Base-by-base conservation (phyloP, 306 rosid species). In the Cajanus cajan region DNA sequence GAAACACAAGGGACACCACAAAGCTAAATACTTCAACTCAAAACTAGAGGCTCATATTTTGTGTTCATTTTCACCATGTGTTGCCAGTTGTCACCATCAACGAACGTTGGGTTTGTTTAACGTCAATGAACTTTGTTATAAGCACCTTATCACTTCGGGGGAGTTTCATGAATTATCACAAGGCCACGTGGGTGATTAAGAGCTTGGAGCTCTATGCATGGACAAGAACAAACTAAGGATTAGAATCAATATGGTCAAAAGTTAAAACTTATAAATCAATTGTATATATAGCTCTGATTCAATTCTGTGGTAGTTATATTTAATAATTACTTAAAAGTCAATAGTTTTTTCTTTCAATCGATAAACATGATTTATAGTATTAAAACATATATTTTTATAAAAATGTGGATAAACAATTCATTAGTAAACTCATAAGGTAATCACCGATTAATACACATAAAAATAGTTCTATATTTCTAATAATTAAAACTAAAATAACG, bases 1-100 rank as follows among this genome's bases (percentile, higher is more conserved):
- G 19, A 62, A 31, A 1, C 44, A n/a, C 47, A 43, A 41, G 3
- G 5, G 4, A 13, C 21, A 75, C 57, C 5, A 1, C 39, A 6
- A 21, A 59, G 6, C n/a, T 7, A 0, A 3, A 19, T 16, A 12
- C 31, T 71, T 41, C 19, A 63, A 21, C 11, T 68, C 43, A 19
- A 73, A 65, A 54, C 54, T 15, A 52, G 82, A 61, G 85, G 74
- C 74, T 76, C 43, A 6, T 0, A 51, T 68, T 81, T 37, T 4
- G 4, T 13, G 54, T 39, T 34, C 33, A 36, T 65, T 66, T 66
- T 64, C 13, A 12, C 6, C 31, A 12, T 40, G 43, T 74, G 21
- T 47, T 44, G 34, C 50, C n/a, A 25, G 4, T 33, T 76, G 39
- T 12, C 39, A 36, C n/a, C 41, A 77, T 59, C 43, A 10, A 10